Percentiles rank a stretch among this genome's conserved stretches.
phyloP scores from a whole-genome alignment of 169 alveolate species.

The Plasmodium knowlesi region DNA sequence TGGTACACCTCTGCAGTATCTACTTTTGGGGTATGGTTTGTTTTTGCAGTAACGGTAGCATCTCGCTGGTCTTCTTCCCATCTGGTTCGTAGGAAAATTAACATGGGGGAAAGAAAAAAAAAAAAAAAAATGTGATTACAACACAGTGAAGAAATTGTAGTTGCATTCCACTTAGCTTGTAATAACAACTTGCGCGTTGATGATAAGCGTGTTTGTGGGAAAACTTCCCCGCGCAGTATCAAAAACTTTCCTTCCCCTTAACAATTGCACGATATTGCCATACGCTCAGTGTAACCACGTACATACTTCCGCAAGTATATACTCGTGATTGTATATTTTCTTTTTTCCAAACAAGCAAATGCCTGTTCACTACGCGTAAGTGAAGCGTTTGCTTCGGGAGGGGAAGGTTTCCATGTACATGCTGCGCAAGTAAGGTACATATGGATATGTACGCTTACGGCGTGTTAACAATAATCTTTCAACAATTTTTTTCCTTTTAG shows the following conservation, averaged over 20 bases:
- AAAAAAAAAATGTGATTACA: neutral
- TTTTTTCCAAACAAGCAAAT: neutral
- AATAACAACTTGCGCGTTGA: neutral
- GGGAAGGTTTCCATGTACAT: neutral
- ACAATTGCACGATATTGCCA: neutral
- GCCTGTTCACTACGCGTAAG: neutral
- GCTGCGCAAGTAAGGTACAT: neutral
- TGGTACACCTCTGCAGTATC: slow-evolving; percentile 99
- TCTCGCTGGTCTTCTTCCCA: slow-evolving; percentile 99
- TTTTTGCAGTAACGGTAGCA: slow-evolving; percentile 98
- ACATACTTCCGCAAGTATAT: neutral
- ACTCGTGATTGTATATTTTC: neutral
- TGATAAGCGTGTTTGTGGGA: neutral
- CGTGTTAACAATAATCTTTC: neutral
- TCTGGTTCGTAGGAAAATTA: slow-evolving; percentile 69
- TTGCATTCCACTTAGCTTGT: neutral
- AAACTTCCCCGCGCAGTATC: neutral
- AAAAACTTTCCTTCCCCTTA: neutral
- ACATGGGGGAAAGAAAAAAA: neutral
- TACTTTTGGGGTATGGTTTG: slow-evolving; percentile 99
- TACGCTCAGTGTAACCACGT: neutral
- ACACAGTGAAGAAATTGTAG: neutral
- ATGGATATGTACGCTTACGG: neutral
- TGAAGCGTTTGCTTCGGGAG: neutral
- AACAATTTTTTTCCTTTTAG: neutral